Evolutionary conservation across 176 grass and related monocot genomes (phyloP).

Genomic region (Lolium rigidum): DNA sequence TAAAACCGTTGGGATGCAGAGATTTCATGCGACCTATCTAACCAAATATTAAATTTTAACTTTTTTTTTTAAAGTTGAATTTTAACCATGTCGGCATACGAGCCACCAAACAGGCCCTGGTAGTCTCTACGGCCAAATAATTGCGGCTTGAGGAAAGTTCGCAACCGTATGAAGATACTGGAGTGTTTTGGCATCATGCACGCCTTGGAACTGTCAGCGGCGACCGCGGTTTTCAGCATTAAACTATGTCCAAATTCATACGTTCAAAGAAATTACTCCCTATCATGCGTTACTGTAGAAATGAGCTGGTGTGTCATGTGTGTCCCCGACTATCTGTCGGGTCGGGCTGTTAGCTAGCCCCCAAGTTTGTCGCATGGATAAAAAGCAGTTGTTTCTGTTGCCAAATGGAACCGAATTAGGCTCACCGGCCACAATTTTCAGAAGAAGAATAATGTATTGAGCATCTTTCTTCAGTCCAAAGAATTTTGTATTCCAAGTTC

Average conservation of each 20-base stretch:
- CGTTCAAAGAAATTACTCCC: background rate
- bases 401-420: background rate
- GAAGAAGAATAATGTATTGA: background rate
- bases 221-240: background rate
- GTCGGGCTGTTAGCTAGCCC: background rate
- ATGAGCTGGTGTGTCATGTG: background rate
- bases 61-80: too few relatives aligned
- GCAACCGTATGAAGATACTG: too few relatives aligned
- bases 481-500: background rate
- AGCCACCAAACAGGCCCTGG: too few relatives aligned
- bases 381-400: background rate
- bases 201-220: too few relatives aligned
- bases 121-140: too few relatives aligned
- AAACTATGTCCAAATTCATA: background rate
- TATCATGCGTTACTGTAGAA: background rate
- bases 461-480: background rate
- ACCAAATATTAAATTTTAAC: too few relatives aligned
- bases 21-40: too few relatives aligned
- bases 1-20: too few relatives aligned
- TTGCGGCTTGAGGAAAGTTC: too few relatives aligned
- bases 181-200: too few relatives aligned
- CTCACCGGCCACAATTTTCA: background rate
- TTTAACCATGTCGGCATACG: too few relatives aligned
- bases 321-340: background rate
- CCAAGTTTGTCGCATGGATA: background rate